These are phyloP conservation scores for Carex arenaria DNA, from an alignment of 202 grass and related monocot genomes.

Conservation along the genomic window DNA sequence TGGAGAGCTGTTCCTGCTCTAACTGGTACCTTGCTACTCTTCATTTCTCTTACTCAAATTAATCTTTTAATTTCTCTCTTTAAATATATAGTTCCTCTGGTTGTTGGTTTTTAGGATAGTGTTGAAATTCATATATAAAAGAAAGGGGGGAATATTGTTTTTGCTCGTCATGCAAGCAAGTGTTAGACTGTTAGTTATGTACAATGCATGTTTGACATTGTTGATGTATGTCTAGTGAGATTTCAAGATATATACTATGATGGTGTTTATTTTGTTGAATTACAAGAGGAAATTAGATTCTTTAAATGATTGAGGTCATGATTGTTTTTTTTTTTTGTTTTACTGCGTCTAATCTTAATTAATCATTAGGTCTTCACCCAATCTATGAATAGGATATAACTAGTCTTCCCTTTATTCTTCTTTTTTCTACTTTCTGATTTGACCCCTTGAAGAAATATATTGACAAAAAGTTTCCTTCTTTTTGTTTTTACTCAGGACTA, in stretches of 20 bases:
- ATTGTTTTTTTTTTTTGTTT: not conserved
- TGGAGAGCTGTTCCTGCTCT: constrained; percentile 62
- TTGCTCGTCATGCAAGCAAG: not conserved
- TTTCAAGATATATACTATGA: not conserved
- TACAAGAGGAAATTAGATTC: not conserved
- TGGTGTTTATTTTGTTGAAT: not conserved
- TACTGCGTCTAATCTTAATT: not conserved
- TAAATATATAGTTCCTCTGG: not conserved
- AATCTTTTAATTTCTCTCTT: not conserved
- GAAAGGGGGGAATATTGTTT: too few species aligned
- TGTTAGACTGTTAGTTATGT: not conserved
- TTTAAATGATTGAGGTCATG: not conserved
- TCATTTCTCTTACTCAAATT: not conserved
- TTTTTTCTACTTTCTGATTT: not conserved
- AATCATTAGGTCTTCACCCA: not conserved
- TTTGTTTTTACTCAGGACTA: constrained; percentile 35
- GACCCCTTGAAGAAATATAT: constrained; percentile 14
- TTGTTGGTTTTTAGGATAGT: not conserved
- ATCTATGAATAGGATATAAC: not conserved
- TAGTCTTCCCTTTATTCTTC: not conserved
- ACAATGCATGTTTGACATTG: not conserved
- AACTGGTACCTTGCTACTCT: constrained; percentile 32
- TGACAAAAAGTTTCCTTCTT: not conserved
- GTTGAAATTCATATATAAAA: not conserved
- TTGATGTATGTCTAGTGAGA: not conserved